Conservation (phyloP, 495 filamentous ascomycete genomes). For the Glonium stellatum region DNA sequence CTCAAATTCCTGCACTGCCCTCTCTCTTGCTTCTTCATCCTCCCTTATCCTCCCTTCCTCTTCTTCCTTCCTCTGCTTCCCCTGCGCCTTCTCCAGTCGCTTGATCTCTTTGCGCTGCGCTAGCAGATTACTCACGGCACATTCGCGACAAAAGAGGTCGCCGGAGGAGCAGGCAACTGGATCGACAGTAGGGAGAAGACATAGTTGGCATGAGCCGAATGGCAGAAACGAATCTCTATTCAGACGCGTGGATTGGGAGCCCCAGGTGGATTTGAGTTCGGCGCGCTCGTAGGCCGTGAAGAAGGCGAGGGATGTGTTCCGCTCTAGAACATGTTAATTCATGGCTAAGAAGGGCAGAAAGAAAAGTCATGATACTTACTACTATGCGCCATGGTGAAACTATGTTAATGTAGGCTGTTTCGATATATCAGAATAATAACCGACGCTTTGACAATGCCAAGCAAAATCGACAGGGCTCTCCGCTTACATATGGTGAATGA, state of each 20-base stretch:
- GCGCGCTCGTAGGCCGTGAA: constrained; percentile 90
- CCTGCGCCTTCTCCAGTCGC: constrained; percentile 60
- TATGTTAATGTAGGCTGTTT: no score
- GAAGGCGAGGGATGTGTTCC: constrained; percentile 91
- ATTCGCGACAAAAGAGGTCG: constrained; percentile 96
- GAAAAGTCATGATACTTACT: no score
- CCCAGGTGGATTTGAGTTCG: constrained; percentile 73
- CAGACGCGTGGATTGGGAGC: constrained; percentile 75
- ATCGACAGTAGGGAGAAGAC: constrained; percentile 72
- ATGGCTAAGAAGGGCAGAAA: no score
- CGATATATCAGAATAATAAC: constrained; percentile 5
- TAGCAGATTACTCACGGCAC: constrained; percentile 82
- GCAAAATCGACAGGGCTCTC: no score
- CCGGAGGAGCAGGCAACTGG: constrained; percentile 74
- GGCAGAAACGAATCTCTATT: constrained; percentile 88
- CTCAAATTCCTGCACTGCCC: constrained; percentile 41
- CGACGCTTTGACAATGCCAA: no score
- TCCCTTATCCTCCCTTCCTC: constrained; percentile 46
- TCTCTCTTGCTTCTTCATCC: constrained; percentile 51
- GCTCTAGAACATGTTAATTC: background rate
- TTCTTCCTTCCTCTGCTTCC: constrained; percentile 49
- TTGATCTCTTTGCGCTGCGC: constrained; percentile 92
- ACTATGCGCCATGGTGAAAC: no score
- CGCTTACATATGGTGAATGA: no score
- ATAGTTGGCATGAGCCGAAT: constrained; percentile 85